Base-by-base conservation (phyloP, 768 basidiomycete species). In the Kwoniella newhampshirensis region DNA sequence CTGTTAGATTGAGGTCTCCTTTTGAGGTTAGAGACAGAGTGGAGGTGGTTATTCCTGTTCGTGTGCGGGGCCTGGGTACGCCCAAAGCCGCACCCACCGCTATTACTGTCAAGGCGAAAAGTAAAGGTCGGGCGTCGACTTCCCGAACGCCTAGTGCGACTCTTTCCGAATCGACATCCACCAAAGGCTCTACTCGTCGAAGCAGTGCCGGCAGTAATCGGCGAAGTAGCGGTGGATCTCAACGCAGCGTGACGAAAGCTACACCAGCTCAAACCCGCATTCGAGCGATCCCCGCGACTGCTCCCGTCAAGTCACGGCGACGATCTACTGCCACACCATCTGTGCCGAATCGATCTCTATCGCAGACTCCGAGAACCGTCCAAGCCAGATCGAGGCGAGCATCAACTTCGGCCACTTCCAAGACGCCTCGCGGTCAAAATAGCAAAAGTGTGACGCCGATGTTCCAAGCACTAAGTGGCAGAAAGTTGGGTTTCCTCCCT, bases 401-500 rank as follows among this genome's bases (percentile, higher is more conserved):
- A 9, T 55, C 59, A 3, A 39, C 35, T 7, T 18, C 45, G 2
- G 45, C 40, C 6, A 35, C 35, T n/a, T 23, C n/a, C 21, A 51
- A 45, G 26, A 51, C 54, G 4, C 54, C 59, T 18, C 32, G 40
- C 28, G 25, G 9, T 17, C 20, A 41, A 43, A 20, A 41, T 4
- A 46, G 59, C 27, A 45, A 43, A 21, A 49, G 54, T 23, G 23
- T 45, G 26, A 61, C 59, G 4, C 59, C 59, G 1, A 42, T 32
- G 18, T 49, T 44, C 25, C 12, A 43, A 21, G 59, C 59, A 5
- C 43, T 61, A 7, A 51, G 54, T 23, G 56, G 56, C 4, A 58
- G 56, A 26, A 61, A 41, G 30, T 17, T 61, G 8, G 59, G 59
- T 15, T 46, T 51, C 15, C n/a, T 56, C 11, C 23, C 54, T 3